Base-by-base conservation (phyloP, 805 yeast species). In the Kluyveromyces aestuarii region DNA sequence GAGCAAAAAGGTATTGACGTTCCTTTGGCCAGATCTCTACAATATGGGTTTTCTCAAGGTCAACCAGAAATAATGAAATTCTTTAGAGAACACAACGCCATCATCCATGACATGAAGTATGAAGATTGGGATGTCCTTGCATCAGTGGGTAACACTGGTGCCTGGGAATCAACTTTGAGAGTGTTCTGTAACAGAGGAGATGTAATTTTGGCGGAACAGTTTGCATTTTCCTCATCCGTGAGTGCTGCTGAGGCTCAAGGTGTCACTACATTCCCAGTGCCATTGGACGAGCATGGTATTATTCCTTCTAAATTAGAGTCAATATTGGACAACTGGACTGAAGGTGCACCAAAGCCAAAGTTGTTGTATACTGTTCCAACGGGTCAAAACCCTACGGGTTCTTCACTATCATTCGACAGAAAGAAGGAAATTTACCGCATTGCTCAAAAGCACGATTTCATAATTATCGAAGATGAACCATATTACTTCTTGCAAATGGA, bases 351-450 rank as follows among this genome's bases (percentile, higher is more conserved):
- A 53, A 81, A 81, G 68, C 98, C 98, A 56, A 88, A 84, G 68
- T 72, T 91, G 51, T 73, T 91, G 58, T 93, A 93, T 78, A 82
- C 93, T 39, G 87, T 91, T 59, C 84, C 93, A 55, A 93, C 98
- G 8, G 99, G 99, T 53, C 98, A 93, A 73, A 91, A 91, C 76
- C 99, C 99, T 54, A 90, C 97, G 17, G 99, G 99, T 37, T 82
- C 95, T 3, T 85, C 88, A 21, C 72, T 93, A 59, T 72, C 84
- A 36, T 69, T 61, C 27, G 90, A 87, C 60, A 81, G 98, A 72
- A 86, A 96, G 71, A 65, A 70, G 52, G 79, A 75, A 49, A 77
- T 93, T 56, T 90, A 89, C 69, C 75, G 77, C 52, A 63, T 91
- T 53, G 91, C 95, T 36, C 82, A 79, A 63, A 82, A 87, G 71